Conservation (phyloP, 305 asterid species). For the Fraxinus velutina region DNA sequence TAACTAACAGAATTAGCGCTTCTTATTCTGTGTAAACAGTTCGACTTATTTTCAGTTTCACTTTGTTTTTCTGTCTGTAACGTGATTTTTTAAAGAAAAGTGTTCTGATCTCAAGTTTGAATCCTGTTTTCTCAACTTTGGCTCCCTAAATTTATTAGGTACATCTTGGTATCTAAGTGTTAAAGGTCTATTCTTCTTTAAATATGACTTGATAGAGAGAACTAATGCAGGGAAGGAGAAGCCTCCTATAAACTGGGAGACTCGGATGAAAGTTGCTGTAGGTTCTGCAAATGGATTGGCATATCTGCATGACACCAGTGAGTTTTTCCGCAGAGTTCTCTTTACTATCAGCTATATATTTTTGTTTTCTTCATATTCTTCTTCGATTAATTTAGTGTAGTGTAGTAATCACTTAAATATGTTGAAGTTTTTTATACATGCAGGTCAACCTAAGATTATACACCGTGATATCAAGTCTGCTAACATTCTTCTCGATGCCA, state of each 20-base stretch:
- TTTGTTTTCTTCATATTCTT: conserved; percentile 8
- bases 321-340: conserved; percentile 32
- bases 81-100: background rate
- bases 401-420: background rate
- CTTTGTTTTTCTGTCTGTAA: background rate
- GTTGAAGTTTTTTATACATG: conserved; percentile 24
- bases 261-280: conserved; percentile 69
- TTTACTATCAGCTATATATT: conserved; percentile 14
- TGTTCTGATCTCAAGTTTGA: background rate
- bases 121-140: conserved; percentile 1
- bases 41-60: conserved; percentile 4
- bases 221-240: conserved; percentile 54
- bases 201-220: conserved; percentile 21
- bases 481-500: conserved; percentile 73
- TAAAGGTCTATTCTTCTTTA: conserved; percentile 19
- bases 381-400: background rate
- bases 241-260: conserved; percentile 63
- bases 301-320: conserved; percentile 82
- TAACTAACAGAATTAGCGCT: background rate
- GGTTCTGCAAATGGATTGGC: conserved; percentile 85
- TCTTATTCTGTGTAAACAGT: background rate
- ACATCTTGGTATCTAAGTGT: conserved; percentile 16
- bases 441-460: conserved; percentile 88
- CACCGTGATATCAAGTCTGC: conserved; percentile 91
- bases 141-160: conserved; percentile 5